phyloP scores from a whole-genome alignment of 768 basidiomycete species.

The Podaxis sp. region DNA sequence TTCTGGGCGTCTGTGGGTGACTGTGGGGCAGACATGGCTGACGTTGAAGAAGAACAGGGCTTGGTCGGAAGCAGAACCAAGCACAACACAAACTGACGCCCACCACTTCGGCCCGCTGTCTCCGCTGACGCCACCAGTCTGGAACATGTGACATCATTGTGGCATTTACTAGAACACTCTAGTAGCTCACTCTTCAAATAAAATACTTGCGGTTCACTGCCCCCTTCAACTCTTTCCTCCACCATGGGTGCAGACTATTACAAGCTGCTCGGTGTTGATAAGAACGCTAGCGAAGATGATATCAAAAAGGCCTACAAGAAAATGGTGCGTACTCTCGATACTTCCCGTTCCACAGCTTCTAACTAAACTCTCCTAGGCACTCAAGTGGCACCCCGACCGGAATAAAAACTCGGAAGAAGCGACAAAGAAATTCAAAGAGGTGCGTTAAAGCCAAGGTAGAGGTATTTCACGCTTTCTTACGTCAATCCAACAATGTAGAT shows the following conservation, averaged over 20 bases:
- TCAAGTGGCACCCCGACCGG: slow-evolving; percentile 96
- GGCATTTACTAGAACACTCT: slow-evolving; percentile 28
- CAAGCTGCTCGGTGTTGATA: slow-evolving; percentile 72
- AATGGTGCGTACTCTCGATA: slow-evolving; percentile 50
- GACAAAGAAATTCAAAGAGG: slow-evolving; percentile 90
- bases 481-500: slow-evolving; percentile 44
- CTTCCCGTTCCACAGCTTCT: not conserved
- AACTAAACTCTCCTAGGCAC: slow-evolving; percentile 44
- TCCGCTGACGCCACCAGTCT: not conserved
- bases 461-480: not conserved
- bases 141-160: slow-evolving; percentile 30
- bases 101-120: not conserved
- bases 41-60: not conserved
- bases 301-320: slow-evolving; percentile 97
- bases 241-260: slow-evolving; percentile 89
- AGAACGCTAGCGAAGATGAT: slow-evolving; percentile 75
- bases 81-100: not conserved
- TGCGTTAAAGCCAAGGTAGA: slow-evolving; percentile 26
- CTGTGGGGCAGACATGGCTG: slow-evolving; percentile 2
- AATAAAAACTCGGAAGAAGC: slow-evolving; percentile 86
- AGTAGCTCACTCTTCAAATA: slow-evolving; percentile 16
- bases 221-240: slow-evolving; percentile 6
- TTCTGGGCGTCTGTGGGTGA: slow-evolving; percentile 4
- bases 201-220: not conserved
- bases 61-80: not conserved